These are phyloP conservation scores for Huntiella bhutanensis DNA, from an alignment of 2,329 filamentous ascomycete species.

Conservation along the genomic window DNA sequence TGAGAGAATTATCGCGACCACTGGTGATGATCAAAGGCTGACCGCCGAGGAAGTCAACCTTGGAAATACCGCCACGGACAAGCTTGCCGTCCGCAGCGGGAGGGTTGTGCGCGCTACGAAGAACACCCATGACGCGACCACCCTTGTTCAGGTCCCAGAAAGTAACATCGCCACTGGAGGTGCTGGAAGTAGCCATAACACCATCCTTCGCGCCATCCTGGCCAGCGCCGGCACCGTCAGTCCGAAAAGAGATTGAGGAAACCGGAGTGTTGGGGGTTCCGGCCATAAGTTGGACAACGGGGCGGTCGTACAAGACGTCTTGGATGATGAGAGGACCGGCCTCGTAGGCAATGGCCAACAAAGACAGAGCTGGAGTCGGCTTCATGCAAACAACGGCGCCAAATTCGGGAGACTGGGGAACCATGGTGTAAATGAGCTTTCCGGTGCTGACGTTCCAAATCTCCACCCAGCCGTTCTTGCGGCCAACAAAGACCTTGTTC, in stretches of 20 bases:
- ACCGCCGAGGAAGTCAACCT: constrained; percentile 71
- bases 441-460: constrained; percentile 95
- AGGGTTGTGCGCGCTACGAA: constrained; percentile 75
- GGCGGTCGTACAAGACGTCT: constrained; percentile 62
- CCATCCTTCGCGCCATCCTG: constrained; percentile 70
- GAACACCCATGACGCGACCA: constrained; percentile 66
- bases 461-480: constrained; percentile 74
- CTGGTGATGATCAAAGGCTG: constrained; percentile 83
- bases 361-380: constrained; percentile 62
- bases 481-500: constrained; percentile 86
- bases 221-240: constrained; percentile 72
- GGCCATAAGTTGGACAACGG: constrained; percentile 48
- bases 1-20: constrained; percentile 81
- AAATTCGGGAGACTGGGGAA: constrained; percentile 51
- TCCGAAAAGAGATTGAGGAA: constrained; percentile 74
- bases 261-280: constrained; percentile 47
- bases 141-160: constrained; percentile 92
- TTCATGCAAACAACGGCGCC: constrained; percentile 77
- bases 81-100: constrained; percentile 34
- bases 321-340: constrained; percentile 62
- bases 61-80: constrained; percentile 64
- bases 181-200: constrained; percentile 82
- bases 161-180: constrained; percentile 66
- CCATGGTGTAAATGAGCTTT: constrained; percentile 77
- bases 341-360: constrained; percentile 76